Base-by-base conservation (phyloP, 441 rosid genomes). In the Adansonia rubrostipa region DNA sequence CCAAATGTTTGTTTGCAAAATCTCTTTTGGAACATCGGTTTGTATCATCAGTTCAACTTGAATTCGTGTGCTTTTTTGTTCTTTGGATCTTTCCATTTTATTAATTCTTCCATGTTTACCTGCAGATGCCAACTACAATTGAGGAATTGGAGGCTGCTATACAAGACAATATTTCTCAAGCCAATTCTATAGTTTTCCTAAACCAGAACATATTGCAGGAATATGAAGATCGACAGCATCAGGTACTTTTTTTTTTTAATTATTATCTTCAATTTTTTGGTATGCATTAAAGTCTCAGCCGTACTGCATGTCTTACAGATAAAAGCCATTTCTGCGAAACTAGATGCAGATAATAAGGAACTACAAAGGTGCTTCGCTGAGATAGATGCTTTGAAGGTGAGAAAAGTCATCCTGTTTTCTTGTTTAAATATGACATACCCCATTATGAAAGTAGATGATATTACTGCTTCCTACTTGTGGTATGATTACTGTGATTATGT, bases 111-210 rank as follows among this genome's bases (percentile, higher is more conserved):
- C 44, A 56, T 77, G 36, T 74, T 81, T 54, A 14, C 56, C 36
- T 79, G 75, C 86, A 92, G 93, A 93, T 96, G 98, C 98, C 98
- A 65, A 86, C 92, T 40, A 94, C 98, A 33, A 81, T 96, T 57
- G 99, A 94, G 89, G 98, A 96, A 80, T 75, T 96, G 85, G 93
- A 92, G 83, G 99, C 97, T 73, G 97, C 96, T 28, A 94, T 94
- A 77, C 93, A 93, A 83, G 99, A 93, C 82, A 88, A 83, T 74
- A 76, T 87, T 45, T 85, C 95, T 82, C 92, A 92, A 86, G 98
- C 98, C 69, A 96, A 96, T 85, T 93, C 98, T 65, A 92, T 90
- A 77, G 90, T 90, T 71, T 92, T 88, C 56, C 86, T 96, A 74
- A 96, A 96, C 86, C 92, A 90, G 75, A 96, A 96, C 81, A 86